Evolutionary conservation across 1,284 basidiomycete genomes (phyloP), one percentile per base, ranked within the genome.

Genomic region (Naganishia cerealis): DNA sequence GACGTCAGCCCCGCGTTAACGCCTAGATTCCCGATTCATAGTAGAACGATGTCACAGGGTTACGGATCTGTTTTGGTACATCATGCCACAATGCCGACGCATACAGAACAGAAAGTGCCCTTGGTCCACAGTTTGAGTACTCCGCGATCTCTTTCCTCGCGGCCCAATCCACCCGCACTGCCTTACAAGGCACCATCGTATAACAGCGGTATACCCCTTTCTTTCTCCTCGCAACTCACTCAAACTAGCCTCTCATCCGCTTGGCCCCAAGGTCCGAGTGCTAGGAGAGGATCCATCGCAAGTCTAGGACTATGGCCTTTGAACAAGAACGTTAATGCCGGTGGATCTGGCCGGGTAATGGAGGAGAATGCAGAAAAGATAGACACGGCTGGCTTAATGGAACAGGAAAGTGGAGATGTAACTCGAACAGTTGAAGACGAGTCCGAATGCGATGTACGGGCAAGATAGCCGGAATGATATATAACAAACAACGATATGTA

Each of bases 201-300:
- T 43, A 33, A 21, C 43, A 63, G 36, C 38, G 61, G 61, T 8
- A 26, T 63, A 10, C 61, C 61, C 5, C 38, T 63, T 21, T 63
- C 38, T 15, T 63, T 63, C 24, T 63, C 50, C 10, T 46, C 50
- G 50, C 50, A 50, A 21, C 15, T 63, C 13, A 40, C 24, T 2
- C 33, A 53, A 9, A 21, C 33, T 0, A 16, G n/a, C 5, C 9
- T 50, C 12, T 24, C 61, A 6, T 53, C 50, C 9, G 36, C 61
- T 7, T 63, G 50, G 50, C 38, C 61, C 29, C 61, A 54, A 16
- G 33, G 53, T 39, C 24, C 50, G 12, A 54, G 61, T 24, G 61
- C 61, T 24, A 36, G 61, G 38, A 63, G 61, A 40, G 61, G 61
- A 26, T 63, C 61, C 13, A 38, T 63, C 33, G 61, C 61, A 50